Conservation (phyloP, 169 alveolate species). For the Cryptosporidium canis region DNA sequence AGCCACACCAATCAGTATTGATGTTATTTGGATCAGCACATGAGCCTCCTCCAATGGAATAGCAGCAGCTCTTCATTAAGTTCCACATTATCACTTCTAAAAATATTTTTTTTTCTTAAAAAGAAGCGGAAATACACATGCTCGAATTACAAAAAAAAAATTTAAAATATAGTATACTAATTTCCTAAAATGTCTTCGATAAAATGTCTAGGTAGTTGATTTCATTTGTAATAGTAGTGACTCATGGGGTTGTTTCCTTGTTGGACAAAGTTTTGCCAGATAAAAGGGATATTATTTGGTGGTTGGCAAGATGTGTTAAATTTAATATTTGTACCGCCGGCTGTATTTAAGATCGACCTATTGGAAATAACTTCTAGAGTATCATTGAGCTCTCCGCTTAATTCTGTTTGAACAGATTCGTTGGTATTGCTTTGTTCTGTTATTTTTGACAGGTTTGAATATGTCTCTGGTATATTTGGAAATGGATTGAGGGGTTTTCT, state of each 20-base stretch:
- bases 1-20: slow-evolving; percentile 23
- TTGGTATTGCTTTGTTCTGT: background rate
- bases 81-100: slow-evolving; percentile 31
- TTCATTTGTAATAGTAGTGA: slow-evolving; percentile 27
- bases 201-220: background rate
- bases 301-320: slow-evolving; percentile 11
- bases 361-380: slow-evolving; percentile 3
- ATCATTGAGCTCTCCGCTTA: background rate
- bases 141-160: slow-evolving; percentile 52
- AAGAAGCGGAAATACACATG: background rate
- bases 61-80: slow-evolving; percentile 21
- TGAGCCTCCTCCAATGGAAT: background rate
- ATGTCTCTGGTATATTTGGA: slow-evolving; percentile 23
- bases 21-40: background rate
- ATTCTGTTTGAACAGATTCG: background rate
- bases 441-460: background rate
- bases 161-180: background rate
- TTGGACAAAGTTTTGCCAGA: slow-evolving; percentile 41
- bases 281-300: background rate
- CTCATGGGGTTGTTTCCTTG: slow-evolving; percentile 23
- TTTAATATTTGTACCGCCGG: background rate
- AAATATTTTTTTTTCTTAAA: slow-evolving; percentile 1
- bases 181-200: background rate
- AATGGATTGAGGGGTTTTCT: slow-evolving; percentile 64
- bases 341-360: background rate